phyloP scores from a whole-genome alignment of 164 flowering plant species.

The Liriodendron chinense region DNA sequence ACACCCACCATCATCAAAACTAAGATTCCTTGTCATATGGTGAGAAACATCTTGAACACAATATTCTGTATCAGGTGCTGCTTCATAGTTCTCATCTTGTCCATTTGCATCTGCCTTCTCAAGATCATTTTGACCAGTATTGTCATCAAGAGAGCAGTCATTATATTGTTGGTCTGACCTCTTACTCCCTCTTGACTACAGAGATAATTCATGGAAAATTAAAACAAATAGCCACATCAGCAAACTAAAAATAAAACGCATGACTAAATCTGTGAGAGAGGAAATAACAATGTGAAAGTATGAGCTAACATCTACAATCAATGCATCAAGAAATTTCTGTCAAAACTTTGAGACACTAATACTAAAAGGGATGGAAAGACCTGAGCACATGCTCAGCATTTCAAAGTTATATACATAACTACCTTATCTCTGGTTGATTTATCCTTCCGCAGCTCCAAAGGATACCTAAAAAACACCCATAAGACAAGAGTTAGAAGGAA shows the following conservation, averaged over 20 bases:
- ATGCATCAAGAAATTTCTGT: too few species aligned
- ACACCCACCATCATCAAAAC: conserved; percentile 25
- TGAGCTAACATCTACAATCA: too few species aligned
- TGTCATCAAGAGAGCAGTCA: conserved; percentile 23
- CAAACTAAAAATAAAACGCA: background rate
- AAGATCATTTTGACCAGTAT: conserved; percentile 23
- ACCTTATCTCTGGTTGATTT: conserved; percentile 88
- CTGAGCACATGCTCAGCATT: too few species aligned
- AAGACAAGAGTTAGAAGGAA: conserved; percentile 5
- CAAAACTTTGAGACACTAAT: too few species aligned
- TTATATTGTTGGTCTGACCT: conserved; percentile 34
- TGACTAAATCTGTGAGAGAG: background rate
- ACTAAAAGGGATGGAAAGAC: too few species aligned
- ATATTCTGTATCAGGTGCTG: conserved; percentile 35
- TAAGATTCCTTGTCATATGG: conserved; percentile 29
- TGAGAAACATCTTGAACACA: conserved; percentile 40
- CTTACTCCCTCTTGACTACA: conserved; percentile 48
- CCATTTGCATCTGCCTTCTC: conserved; percentile 25
- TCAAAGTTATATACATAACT: conserved; percentile 2
- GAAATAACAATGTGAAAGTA: too few species aligned
- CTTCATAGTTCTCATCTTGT: conserved; percentile 38
- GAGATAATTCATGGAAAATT: conserved; percentile 15
- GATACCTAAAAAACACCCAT: conserved; percentile 56
- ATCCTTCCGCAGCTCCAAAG: conserved; percentile 88
- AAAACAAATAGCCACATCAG: background rate